Evolutionary conservation across 441 rosid species (phyloP).

Genomic region (Pelargonium exstipulatum): DNA sequence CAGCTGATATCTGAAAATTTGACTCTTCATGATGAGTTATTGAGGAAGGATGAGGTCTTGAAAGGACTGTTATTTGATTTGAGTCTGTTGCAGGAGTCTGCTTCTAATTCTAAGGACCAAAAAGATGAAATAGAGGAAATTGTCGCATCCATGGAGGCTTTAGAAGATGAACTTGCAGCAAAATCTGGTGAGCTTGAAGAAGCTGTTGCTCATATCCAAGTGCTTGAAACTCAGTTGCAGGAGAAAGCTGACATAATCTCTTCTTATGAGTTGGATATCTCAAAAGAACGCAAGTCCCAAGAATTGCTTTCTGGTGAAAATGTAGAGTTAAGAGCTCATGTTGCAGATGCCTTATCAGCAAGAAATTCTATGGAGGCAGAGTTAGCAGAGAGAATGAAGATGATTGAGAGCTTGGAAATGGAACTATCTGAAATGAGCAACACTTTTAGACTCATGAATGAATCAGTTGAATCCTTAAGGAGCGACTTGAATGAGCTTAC

Average conservation of each 20-base stretch:
- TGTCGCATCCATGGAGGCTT: slow-evolving; percentile 52
- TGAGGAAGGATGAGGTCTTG: slow-evolving; percentile 77
- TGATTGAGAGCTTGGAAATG: slow-evolving; percentile 65
- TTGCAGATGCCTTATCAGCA: slow-evolving; percentile 41
- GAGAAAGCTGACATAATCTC: slow-evolving; percentile 53
- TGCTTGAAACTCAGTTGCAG: slow-evolving; percentile 61
- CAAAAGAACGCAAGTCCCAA: slow-evolving; percentile 36
- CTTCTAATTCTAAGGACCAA: slow-evolving; percentile 69
- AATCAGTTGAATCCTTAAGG: slow-evolving; percentile 50
- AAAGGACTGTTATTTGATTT: slow-evolving; percentile 84
- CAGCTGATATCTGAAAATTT: slow-evolving; percentile 51
- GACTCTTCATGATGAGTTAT: slow-evolving; percentile 57
- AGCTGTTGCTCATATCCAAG: slow-evolving; percentile 41
- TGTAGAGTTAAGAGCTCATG: slow-evolving; percentile 41
- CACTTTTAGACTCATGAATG: slow-evolving; percentile 60
- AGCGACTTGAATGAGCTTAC: slow-evolving; percentile 42
- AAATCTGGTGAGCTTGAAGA: slow-evolving; percentile 61
- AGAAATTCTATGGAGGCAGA: slow-evolving; percentile 54
- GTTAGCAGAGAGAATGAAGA: slow-evolving; percentile 45
- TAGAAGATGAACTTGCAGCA: slow-evolving; percentile 61
- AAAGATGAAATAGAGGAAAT: slow-evolving; percentile 77
- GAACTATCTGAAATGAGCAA: slow-evolving; percentile 59
- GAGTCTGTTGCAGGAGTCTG: slow-evolving; percentile 87
- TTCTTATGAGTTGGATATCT: slow-evolving; percentile 44
- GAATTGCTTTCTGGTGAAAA: slow-evolving; percentile 41